Conservation (phyloP, 139 green algal species). For the Chlamydomonas applanata region DNA sequence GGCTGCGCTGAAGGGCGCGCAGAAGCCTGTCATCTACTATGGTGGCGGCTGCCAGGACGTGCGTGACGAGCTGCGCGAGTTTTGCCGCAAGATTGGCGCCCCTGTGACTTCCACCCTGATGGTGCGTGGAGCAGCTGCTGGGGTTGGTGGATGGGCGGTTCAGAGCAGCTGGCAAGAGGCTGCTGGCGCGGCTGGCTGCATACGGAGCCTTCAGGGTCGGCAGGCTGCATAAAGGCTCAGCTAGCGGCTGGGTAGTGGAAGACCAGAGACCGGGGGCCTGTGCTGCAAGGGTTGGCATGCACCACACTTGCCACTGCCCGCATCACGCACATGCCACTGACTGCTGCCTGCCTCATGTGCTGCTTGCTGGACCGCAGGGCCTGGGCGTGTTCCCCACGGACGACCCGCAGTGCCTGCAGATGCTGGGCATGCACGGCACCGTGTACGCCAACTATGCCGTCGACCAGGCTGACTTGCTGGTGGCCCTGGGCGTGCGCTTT, state of each 20-base stretch:
- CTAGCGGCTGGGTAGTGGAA: too few species aligned
- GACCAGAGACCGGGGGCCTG: too few species aligned
- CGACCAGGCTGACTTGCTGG: slow-evolving; percentile 90
- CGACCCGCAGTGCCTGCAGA: slow-evolving; percentile 74
- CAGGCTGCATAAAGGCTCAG: too few species aligned
- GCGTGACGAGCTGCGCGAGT: slow-evolving; percentile 76
- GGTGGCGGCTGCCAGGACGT: slow-evolving; percentile 86
- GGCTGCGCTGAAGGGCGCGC: slow-evolving; percentile 48
- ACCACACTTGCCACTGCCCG: too few species aligned
- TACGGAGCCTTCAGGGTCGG: too few species aligned
- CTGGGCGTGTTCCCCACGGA: slow-evolving; percentile 76
- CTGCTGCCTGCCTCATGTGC: neutral
- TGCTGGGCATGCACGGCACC: slow-evolving; percentile 99
- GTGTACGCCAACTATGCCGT: slow-evolving; percentile 97
- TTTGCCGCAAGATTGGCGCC: slow-evolving; percentile 78
- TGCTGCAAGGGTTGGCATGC: too few species aligned
- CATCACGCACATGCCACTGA: neutral
- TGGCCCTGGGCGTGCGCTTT: slow-evolving; percentile 97
- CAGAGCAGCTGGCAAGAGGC: too few species aligned
- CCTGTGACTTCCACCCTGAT: slow-evolving; percentile 94
- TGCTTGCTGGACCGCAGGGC: slow-evolving; percentile 21
- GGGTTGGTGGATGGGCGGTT: too few species aligned
- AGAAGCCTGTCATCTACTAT: slow-evolving; percentile 61
- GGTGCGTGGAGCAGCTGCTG: slow-evolving; percentile 33
- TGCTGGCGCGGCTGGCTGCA: too few species aligned